phyloP scores from a whole-genome alignment of 2,329 filamentous ascomycete species.

The Laburnicola sp. region DNA sequence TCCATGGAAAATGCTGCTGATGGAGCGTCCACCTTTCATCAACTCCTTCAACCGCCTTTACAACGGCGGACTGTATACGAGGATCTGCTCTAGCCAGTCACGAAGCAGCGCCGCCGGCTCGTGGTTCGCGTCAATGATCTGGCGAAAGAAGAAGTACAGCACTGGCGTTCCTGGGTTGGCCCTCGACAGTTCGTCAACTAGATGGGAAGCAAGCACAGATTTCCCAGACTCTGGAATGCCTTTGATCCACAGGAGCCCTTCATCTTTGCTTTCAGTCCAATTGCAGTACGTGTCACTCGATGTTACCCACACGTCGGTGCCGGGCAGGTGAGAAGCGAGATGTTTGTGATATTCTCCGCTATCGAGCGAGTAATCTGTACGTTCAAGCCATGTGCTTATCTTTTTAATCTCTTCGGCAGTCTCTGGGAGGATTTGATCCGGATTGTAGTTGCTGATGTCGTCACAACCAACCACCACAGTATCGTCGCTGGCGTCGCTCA shows the following conservation, averaged over 20 bases:
- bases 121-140: conserved; percentile 43
- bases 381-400: conserved; percentile 22
- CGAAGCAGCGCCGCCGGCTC: conserved; percentile 30
- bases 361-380: conserved; percentile 16
- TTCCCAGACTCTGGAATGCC: conserved; percentile 48
- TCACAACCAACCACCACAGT: conserved; percentile 30
- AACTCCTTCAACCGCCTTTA: conserved; percentile 22
- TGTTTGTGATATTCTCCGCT: conserved; percentile 23
- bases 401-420: conserved; percentile 16
- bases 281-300: conserved; percentile 8
- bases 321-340: conserved; percentile 16
- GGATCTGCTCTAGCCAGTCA: conserved; percentile 41
- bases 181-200: conserved; percentile 17
- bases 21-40: background rate
- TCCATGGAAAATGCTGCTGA: conserved; percentile 13
- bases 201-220: conserved; percentile 38
- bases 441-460: conserved; percentile 41
- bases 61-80: conserved; percentile 31
- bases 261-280: conserved; percentile 1
- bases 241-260: conserved; percentile 24
- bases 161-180: conserved; percentile 21
- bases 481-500: conserved; percentile 16
- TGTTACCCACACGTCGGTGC: conserved; percentile 19
- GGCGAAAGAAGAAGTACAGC: conserved; percentile 47
- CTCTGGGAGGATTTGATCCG: conserved; percentile 38